Conservation (phyloP, 1,284 basidiomycete species). For the Sanghuangporus weigelae region DNA sequence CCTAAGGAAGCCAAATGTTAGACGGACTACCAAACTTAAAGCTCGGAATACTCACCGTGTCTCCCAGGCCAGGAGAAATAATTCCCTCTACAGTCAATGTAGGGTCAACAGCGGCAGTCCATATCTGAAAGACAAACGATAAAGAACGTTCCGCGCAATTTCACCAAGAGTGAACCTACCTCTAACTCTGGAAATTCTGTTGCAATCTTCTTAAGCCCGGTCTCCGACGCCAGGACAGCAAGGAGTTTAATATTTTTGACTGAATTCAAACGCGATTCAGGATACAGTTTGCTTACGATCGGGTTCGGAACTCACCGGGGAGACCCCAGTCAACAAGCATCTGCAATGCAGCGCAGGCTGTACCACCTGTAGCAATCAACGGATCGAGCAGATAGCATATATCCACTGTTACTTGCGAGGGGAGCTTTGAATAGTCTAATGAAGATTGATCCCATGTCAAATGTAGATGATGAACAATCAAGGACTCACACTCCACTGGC, state of each 20-base stretch:
- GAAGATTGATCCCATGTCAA: neutral
- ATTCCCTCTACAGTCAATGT: slow-evolving; percentile 68
- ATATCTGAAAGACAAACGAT: slow-evolving; percentile 51
- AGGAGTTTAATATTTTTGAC: slow-evolving; percentile 79
- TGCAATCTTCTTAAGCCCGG: slow-evolving; percentile 68
- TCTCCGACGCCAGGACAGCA: slow-evolving; percentile 74
- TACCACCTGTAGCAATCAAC: slow-evolving; percentile 92
- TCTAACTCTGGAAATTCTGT: slow-evolving; percentile 74
- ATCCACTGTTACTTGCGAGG: slow-evolving; percentile 72
- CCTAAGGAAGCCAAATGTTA: slow-evolving; percentile 33
- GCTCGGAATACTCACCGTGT: slow-evolving; percentile 53
- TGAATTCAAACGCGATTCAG: slow-evolving; percentile 24
- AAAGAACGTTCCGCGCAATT: neutral
- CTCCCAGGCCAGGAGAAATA: slow-evolving; percentile 84
- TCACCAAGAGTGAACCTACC: slow-evolving; percentile 35
- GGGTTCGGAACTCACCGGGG: slow-evolving; percentile 37
- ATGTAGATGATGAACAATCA: neutral
- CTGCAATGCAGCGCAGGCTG: slow-evolving; percentile 77
- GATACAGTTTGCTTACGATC: neutral
- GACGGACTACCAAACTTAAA: neutral
- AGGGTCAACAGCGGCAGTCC: slow-evolving; percentile 78
- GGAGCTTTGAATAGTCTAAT: slow-evolving; percentile 89
- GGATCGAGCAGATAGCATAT: slow-evolving; percentile 85
- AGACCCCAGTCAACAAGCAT: slow-evolving; percentile 90
- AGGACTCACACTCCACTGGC: slow-evolving; percentile 80